These are phyloP conservation scores for Rhazya stricta DNA, from an alignment of 257 asterid species.

Conservation along the genomic window DNA sequence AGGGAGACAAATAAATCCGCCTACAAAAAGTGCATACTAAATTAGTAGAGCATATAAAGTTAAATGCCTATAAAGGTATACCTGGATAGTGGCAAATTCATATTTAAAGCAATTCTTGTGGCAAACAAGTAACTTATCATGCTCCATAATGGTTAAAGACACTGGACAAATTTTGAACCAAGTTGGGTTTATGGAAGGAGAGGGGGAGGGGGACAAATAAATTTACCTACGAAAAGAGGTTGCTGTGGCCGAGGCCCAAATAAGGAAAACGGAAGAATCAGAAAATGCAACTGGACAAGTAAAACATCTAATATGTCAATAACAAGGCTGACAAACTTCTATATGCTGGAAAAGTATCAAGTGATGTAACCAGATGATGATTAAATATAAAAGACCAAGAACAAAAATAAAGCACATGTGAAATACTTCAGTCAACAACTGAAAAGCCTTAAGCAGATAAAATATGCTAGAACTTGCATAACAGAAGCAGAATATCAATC, in stretches of 20 bases:
- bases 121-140: background rate
- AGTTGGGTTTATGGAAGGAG: no score
- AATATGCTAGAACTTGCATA: background rate
- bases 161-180: background rate
- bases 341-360: background rate
- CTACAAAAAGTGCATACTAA: background rate
- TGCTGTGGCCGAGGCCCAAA: background rate
- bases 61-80: background rate
- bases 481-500: background rate
- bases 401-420: background rate
- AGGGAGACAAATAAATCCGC: no score
- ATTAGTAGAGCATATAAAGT: background rate
- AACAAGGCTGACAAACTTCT: background rate
- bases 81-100: background rate
- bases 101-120: background rate
- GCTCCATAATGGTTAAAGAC: background rate
- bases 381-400: background rate
- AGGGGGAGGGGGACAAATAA: no score
- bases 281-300: background rate
- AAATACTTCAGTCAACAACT: background rate
- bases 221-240: background rate
- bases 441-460: background rate
- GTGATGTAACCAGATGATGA: background rate
- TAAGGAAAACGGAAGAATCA: background rate
- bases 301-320: background rate